Conservation (phyloP, 1,284 basidiomycete genomes). For the Cryptococcus maquisensis region DNA sequence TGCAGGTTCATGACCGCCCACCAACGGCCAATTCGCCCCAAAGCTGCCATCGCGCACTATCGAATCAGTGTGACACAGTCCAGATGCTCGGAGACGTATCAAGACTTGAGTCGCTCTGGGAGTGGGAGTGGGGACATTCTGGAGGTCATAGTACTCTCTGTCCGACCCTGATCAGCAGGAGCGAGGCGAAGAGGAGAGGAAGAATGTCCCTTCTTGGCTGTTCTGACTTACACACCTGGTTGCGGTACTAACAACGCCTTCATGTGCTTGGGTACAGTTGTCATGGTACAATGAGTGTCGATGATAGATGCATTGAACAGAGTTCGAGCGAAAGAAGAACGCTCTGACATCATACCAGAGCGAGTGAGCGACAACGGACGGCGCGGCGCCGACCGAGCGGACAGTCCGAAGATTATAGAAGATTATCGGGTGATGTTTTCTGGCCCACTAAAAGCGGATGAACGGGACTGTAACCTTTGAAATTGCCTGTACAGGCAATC, state of each 20-base stretch:
- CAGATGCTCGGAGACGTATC: slow-evolving; percentile 21
- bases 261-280: not conserved
- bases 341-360: too few species aligned
- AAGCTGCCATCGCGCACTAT: slow-evolving; percentile 18
- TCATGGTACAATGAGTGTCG: not conserved
- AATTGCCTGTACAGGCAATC: too few species aligned
- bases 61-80: slow-evolving; percentile 27
- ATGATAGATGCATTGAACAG: too few species aligned
- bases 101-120: slow-evolving; percentile 12
- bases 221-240: slow-evolving; percentile 8
- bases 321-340: too few species aligned
- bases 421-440: too few species aligned
- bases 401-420: too few species aligned
- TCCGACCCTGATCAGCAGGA: not conserved
- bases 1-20: slow-evolving; percentile 28
- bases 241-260: slow-evolving; percentile 6
- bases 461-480: too few species aligned
- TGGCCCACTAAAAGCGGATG: too few species aligned
- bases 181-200: not conserved
- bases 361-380: too few species aligned
- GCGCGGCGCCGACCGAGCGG: too few species aligned
- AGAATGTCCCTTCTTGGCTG: not conserved
- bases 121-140: slow-evolving; percentile 12
- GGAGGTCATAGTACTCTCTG: slow-evolving; percentile 17
- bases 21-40: slow-evolving; percentile 14